These are phyloP conservation scores for Lupinus albus DNA, from an alignment of 306 rosid species.

Conservation along the genomic window DNA sequence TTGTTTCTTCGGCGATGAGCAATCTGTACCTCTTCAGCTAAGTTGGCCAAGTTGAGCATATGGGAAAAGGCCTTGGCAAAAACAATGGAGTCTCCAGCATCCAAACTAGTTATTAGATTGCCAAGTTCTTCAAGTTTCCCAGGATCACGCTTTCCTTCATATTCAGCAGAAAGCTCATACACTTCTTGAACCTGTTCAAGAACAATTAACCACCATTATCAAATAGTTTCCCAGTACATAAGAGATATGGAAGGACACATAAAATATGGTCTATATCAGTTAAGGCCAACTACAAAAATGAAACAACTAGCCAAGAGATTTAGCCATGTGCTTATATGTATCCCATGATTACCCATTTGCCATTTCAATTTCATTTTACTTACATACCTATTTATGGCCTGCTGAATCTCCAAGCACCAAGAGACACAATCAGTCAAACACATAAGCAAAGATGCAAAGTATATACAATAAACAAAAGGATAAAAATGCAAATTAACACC, in stretches of 20 bases:
- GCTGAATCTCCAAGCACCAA: neutral
- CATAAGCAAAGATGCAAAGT: conserved; percentile 15
- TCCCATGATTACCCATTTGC: neutral
- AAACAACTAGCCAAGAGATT: neutral
- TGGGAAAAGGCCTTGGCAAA: conserved; percentile 83
- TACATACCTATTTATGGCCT: neutral
- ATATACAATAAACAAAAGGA: conserved; percentile 26
- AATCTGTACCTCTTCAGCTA: conserved; percentile 96
- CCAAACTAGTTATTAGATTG: conserved; percentile 76
- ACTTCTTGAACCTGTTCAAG: conserved; percentile 76
- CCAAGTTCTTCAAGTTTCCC: conserved; percentile 80
- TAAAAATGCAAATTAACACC: neutral
- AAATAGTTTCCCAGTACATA: neutral
- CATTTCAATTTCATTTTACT: conserved; percentile 12
- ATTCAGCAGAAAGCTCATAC: conserved; percentile 90
- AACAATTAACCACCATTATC: conserved; percentile 17
- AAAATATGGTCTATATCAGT: neutral
- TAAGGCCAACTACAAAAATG: neutral
- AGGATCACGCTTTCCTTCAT: conserved; percentile 77
- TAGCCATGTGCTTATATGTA: neutral
- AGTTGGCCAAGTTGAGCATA: conserved; percentile 95
- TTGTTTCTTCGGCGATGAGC: conserved; percentile 81
- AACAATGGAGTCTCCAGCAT: conserved; percentile 90
- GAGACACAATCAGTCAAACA: conserved; percentile 12
- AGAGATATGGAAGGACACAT: conserved; percentile 3